Evolutionary conservation across 2,329 filamentous ascomycete species (phyloP), one percentile per base, ranked within the genome.

Genomic region (Penicillium corylophilum): DNA sequence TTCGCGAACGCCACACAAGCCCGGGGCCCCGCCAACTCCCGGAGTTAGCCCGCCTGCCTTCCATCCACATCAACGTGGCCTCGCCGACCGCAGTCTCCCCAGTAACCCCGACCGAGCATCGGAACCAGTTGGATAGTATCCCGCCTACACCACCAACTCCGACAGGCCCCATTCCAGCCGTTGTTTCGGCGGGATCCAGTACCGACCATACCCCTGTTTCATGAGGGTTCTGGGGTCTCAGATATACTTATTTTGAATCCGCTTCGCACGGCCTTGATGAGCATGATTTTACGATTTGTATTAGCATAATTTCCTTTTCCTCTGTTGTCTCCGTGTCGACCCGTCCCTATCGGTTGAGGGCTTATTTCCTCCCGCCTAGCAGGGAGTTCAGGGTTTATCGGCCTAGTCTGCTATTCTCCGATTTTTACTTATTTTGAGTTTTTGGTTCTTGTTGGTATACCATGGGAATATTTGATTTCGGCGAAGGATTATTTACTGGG

Each of bases 41-140:
- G 28, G 23, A 43, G n/a, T 47, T 61, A 13, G 56, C 60, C 5
- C 61, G 62, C 9, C 40, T 70, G n/a, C 67, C 68, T 22, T 64
- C 65, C 1, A 71, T 71, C 18, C 65, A 68, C 13, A 58, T 71
- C 26, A 65, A 70, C 20, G 39, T 62, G 6, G 61, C 62, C n/a
- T 69, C 64, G 44, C 65, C 67, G 2, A 50, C 62, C 15, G 53
- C 55, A 40, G 53, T 62, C 16, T 61, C 60, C 3, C 66, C 66
- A 12, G 49, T 58, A 10, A 64, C 65, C 0, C 63, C 67, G 2
- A 61, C 57, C 3, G 36, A 52, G 4, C 60, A 50, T 5, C 50
- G 48, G 2, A 49, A 50, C 29, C 35, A 23, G 10, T 46, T 43
- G 41, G 42, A 51, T 46, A 51, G 50, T 15, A 41, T 33, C n/a